phyloP scores from a whole-genome alignment of 2,329 filamentous ascomycete species.

The Stagonosporopsis rhizophila region DNA sequence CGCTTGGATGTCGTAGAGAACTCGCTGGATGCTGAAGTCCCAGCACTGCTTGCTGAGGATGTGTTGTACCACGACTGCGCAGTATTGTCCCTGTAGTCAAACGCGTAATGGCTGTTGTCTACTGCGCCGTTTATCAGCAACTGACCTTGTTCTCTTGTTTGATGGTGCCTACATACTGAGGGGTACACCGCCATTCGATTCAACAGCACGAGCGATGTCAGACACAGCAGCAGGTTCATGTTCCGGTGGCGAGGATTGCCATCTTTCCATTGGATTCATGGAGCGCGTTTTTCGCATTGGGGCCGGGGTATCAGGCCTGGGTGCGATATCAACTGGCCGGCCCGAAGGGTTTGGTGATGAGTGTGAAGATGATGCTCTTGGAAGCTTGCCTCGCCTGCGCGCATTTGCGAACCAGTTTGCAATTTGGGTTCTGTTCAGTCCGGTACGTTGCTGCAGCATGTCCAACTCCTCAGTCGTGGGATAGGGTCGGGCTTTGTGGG shows the following conservation, averaged over 20 bases:
- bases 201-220: conserved; percentile 36
- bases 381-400: conserved; percentile 33
- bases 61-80: conserved; percentile 13
- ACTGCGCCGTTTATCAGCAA: background rate
- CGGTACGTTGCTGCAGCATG: conserved; percentile 28
- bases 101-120: background rate
- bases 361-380: conserved; percentile 12
- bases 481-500: conserved; percentile 34
- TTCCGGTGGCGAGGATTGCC: conserved; percentile 39
- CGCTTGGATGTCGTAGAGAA: conserved; percentile 15
- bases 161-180: background rate
- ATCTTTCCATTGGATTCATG: conserved; percentile 37
- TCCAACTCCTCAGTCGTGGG: conserved; percentile 31
- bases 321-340: conserved; percentile 31
- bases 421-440: conserved; percentile 35
- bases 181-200: conserved; percentile 15
- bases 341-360: conserved; percentile 6
- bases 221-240: conserved; percentile 34
- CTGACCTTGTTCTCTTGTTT: fast-evolving
- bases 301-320: conserved; percentile 34
- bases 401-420: conserved; percentile 42
- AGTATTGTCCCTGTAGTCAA: conserved; percentile 8
- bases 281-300: conserved; percentile 6
- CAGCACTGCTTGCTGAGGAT: conserved; percentile 35
- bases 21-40: conserved; percentile 34